Evolutionary conservation across 345 rosid genomes (phyloP), one percentile per base, ranked within the genome.

Genomic region (Pistacia atlantica): DNA sequence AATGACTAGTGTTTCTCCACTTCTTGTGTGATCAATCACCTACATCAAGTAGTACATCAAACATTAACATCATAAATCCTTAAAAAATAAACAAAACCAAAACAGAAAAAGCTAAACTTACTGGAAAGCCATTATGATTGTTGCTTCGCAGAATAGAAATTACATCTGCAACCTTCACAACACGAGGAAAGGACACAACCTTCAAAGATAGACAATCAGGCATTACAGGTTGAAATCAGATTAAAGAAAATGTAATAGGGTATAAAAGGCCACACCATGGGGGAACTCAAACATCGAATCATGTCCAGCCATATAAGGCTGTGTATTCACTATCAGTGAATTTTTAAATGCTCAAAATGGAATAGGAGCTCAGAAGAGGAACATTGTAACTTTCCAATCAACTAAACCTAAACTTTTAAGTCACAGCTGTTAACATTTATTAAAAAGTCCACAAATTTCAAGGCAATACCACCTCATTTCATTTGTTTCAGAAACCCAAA

Each of bases 101-200:
- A 6, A 45, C 14, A 14, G 72, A 38, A 35, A 75, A 74, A 67
- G 56, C 31, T 22, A 71, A 78, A 79, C 94, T 81, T 83, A 93
- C 99, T 5, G 98, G 98, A 80, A 92, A 96, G 37, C 99, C 98
- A 77, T 96, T 96, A 85, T 96, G 99, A 71, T 85, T 83, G 83
- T 90, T 92, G 86, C 93, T 89, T 67, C 85, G 89, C 86, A 96
- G 83, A 72, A 93, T 91, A 38, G 98, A 88, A 74, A 87, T 92
- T 56, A 92, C 83, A 85, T 96, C 97, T 67, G 95, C 92, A 76
- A 96, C 97, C 87, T 91, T 96, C 49, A 87, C 87, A 75, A 93
- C 85, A 72, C 98, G 95, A 62, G 97, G 97, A 67, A 96, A 83
- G 67, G 93, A 93, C 55, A 93, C 82, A 80, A 93, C 99, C 98